Base-by-base conservation (phyloP, 2,329 filamentous ascomycete genomes). In the Xylariaceae sp. region DNA sequence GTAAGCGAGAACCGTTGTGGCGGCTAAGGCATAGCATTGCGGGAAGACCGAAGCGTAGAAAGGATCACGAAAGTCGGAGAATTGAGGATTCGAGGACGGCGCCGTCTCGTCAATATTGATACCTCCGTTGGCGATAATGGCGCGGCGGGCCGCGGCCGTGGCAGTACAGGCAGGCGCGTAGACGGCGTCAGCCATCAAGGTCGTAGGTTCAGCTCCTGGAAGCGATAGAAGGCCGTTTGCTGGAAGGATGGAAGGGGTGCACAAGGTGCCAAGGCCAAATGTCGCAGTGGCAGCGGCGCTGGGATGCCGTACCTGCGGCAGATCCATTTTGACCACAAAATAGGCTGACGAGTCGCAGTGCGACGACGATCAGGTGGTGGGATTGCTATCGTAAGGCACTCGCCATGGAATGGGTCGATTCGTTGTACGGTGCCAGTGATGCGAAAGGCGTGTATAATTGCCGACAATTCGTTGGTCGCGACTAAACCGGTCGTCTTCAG, bases 11-110 rank as follows among this genome's bases (percentile, higher is more conserved):
- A 96, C 89, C 0, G 93, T 98, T 18, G 91, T 91, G 16, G 92
- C 90, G 53, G 92, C 92, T 51, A 98, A 89, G 44, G 93, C 93
- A 70, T 97, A 99, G 67, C 90, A 89, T 74, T 96, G 92, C 14
- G 95, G 93, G 44, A 95, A 93, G 19, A 91, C 92, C 40, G 93
- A 96, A 52, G 93, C 89, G 74, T 96, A 96, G 74, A 99, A 99
- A 7, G 92, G 92, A 67, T 96, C 91, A 61, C 85, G 82, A 52
- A 90, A 84, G 72, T 92, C 86, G 57, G 87, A 83, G 60, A 87
- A 74, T 40, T 75, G 71, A 21, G 73, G 71, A 46, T 72, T 70
- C n/a, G 71, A 65, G 21, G 68, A 60, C 20, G 67, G 67, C 37
- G 74, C 66, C 49, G 69, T 66, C 62, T 77, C 67, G 61, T 78